A percentile compares a stretch with the other conserved stretches of the same genome.
Conservation (phyloP, 2,329 filamentous ascomycete species). For the Fusarium kyushuense region DNA sequence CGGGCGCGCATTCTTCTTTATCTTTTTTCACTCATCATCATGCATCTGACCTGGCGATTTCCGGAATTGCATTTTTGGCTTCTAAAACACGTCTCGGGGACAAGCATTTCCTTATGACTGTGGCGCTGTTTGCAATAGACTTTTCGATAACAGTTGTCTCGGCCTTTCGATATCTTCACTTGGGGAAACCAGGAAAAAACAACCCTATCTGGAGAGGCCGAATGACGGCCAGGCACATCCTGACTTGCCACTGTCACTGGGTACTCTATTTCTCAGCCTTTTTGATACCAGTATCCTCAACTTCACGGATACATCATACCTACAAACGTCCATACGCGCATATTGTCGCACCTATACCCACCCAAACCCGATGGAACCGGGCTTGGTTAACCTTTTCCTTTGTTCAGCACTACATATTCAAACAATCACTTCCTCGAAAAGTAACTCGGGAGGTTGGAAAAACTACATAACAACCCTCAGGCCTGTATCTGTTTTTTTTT, state of each 20-base stretch:
- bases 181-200: conserved; percentile 16
- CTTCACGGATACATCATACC: conserved; percentile 38
- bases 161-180: conserved; percentile 27
- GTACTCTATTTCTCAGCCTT: conserved; percentile 37
- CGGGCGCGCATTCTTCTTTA: conserved; percentile 40
- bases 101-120: conserved; percentile 26
- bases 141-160: conserved; percentile 41
- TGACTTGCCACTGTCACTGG: conserved; percentile 35
- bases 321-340: conserved; percentile 38
- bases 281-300: conserved; percentile 46
- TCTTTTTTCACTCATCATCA: conserved; percentile 28
- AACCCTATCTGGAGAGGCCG: conserved; percentile 20
- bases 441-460: conserved; percentile 35
- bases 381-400: conserved; percentile 38
- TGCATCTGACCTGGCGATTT: conserved; percentile 42
- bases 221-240: conserved; percentile 18
- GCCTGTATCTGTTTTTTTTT: conserved; percentile 36
- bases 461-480: conserved; percentile 42
- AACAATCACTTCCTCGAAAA: conserved; percentile 27
- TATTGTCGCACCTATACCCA: conserved; percentile 48
- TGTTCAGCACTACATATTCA: conserved; percentile 45
- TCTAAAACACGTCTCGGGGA: conserved; percentile 44
- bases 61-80: conserved; percentile 37
- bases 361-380: conserved; percentile 29
- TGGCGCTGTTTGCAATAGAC: conserved; percentile 41